Evolutionary conservation across 1,284 basidiomycete species (phyloP), one percentile per base, ranked within the genome.

Genomic region (Marasmius sp.): DNA sequence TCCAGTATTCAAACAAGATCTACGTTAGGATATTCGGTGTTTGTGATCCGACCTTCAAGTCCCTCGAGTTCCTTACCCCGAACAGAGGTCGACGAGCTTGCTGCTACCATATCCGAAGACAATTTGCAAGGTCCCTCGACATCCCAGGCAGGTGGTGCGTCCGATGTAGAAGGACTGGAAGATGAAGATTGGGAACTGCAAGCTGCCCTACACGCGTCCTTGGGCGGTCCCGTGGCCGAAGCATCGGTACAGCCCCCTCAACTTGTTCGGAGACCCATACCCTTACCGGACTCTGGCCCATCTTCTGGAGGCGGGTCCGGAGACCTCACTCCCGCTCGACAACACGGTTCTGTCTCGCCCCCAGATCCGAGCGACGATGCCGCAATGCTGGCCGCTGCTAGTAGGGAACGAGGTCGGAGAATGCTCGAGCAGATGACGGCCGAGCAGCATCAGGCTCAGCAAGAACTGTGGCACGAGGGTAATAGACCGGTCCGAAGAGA

Each of bases 131-230:
- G 6, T 36, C 34, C 48, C 9, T n/a, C 20, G 18, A 33, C 27
- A 33, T 11, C 51, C 10, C 20, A 16, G 47, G 16, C 34, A 14
- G 38, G 59, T 18, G 59, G 66, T 58, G 51, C 65, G 12, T 45
- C 59, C 11, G 69, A 71, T 20, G 62, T 72, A 22, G 73, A 77
- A 60, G 81, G 78, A 3, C 73, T 93, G 41, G 93, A 92, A 65
- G 88, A 93, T 66, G 94, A 95, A 72, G 95, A 97, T 73, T 84
- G 87, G 67, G 92, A 94, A 62, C 82, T 97, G 0, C 93, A 96
- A 71, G 88, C 87, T 6, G 94, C 92, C 1, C 75, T 96, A 54
- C 91, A 92, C 68, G 94, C 94, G 0, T 92, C 89, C 1, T 70
- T 93, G 18, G 62, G 43, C 51, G 57, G 33, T 56, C 34, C 50